Percentiles rank a stretch among this genome's conserved stretches.
phyloP scores from a whole-genome alignment of 306 rosid genomes.

The Gleditsia sinensis region DNA sequence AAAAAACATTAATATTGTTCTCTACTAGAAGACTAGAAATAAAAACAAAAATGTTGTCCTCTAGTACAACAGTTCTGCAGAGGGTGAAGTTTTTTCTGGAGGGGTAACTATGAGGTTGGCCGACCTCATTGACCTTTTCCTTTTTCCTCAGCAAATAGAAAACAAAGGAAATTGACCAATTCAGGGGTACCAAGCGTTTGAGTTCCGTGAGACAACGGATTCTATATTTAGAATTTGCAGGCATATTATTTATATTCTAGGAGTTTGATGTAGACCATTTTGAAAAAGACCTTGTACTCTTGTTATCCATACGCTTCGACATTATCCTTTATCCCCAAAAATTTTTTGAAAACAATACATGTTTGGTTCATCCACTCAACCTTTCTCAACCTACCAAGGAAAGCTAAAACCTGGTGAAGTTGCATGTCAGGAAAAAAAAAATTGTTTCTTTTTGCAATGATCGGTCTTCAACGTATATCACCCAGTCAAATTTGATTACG shows the following conservation, averaged over 20 bases:
- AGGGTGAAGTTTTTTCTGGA: constrained; percentile 20
- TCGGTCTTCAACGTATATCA: background rate
- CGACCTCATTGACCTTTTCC: background rate
- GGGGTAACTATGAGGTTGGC: background rate
- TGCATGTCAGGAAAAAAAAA: constrained; percentile 3
- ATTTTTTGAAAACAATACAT: constrained; percentile 10
- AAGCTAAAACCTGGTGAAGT: background rate
- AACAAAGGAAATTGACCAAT: background rate
- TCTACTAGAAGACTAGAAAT: too few species aligned
- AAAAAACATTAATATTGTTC: constrained; percentile 1
- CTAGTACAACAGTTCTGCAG: background rate
- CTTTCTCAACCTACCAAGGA: background rate
- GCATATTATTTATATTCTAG: background rate
- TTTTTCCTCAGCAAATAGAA: background rate
- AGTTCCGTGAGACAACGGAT: background rate
- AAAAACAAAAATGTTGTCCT: background rate
- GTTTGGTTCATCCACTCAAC: constrained; percentile 29
- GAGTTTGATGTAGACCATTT: background rate
- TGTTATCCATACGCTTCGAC: constrained; percentile 2
- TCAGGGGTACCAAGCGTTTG: constrained; percentile 15
- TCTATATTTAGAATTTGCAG: background rate
- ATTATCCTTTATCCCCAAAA: constrained; percentile 18
- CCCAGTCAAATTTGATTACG: background rate
- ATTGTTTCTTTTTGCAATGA: constrained; percentile 3
- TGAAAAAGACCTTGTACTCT: constrained; percentile 16